These are phyloP conservation scores for Globisporangium solare DNA, from an alignment of 352 stramenopile genomes.

Conservation along the genomic window DNA sequence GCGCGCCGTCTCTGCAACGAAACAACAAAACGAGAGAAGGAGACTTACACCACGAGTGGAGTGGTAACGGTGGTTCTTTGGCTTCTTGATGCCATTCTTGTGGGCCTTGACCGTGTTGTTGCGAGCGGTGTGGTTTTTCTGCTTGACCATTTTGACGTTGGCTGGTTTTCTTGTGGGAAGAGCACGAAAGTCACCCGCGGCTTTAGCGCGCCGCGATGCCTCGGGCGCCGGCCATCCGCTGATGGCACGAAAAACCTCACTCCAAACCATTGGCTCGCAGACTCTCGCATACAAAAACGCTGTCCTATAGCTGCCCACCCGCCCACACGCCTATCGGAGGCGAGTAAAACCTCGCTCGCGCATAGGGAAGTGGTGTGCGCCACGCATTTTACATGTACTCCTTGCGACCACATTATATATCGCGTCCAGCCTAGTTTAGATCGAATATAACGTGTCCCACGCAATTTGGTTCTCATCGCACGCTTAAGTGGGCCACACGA, in stretches of 20 bases:
- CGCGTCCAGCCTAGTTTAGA: too few species aligned
- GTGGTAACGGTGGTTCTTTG: conserved; percentile 93
- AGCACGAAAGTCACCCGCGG: conserved; percentile 3
- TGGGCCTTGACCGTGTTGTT: conserved; percentile 98
- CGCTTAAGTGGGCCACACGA: not conserved
- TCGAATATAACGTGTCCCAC: not conserved
- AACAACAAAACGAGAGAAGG: too few species aligned
- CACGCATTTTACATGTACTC: not conserved
- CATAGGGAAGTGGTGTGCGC: not conserved
- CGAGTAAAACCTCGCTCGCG: conserved; percentile 6
- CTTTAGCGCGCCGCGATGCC: not conserved
- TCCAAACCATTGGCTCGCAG: conserved; percentile 17
- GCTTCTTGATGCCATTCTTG: conserved; percentile 97
- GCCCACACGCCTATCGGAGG: not conserved
- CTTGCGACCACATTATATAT: not conserved
- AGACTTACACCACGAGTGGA: conserved; percentile 89
- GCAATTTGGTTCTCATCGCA: not conserved
- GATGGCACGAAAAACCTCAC: conserved; percentile 7
- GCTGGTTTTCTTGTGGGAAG: conserved; percentile 46
- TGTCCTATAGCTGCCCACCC: not conserved
- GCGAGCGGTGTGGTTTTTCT: conserved; percentile 98
- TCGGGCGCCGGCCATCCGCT: conserved; percentile 5
- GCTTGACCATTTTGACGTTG: conserved; percentile 85
- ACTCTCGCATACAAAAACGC: conserved; percentile 10
- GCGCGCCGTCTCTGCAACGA: too few species aligned